Evolutionary conservation across 106 monocot genomes (phyloP), one percentile per base, ranked within the genome.

Genomic region (Amphibolis antarctica): DNA sequence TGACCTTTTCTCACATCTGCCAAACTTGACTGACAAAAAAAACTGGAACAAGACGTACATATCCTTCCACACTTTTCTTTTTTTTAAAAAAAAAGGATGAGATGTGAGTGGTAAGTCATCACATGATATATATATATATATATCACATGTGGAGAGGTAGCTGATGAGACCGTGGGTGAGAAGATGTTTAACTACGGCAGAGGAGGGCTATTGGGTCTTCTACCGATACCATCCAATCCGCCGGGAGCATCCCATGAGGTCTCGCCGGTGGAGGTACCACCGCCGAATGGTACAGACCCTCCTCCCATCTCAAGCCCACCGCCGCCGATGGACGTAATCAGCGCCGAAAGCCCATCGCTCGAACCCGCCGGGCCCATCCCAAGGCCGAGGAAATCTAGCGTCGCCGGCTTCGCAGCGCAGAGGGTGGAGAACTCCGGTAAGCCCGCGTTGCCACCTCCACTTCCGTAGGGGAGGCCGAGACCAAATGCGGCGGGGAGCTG

Each of bases 371-470:
- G 30, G 29, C 58, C 58, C 29, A 59, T 59, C 30, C 29, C 58
- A 4, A 59, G 58, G 58, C 58, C 58, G 0, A 59, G 24, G 58
- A 59, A 59, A 15, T 59, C 58, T 5, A 59, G 17, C 22, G 96
- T 96, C 0, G 96, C 77, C 18, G 89, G 88, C 52, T 83, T 85
- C 0, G 75, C 29, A 47, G 67, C 82, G 28, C 77, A 29, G 20
- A 13, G 83, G 66, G 19, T 70, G 14, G 12, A 54, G 13, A 36
- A 28, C 11, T 47, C 66, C n/a, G n/a, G n/a, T n/a, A n/a, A n/a
- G n/a, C n/a, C n/a, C n/a, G n/a, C n/a, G n/a, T n/a, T n/a, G n/a
- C n/a, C n/a, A n/a, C n/a, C n/a, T 22, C 59, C 64, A 28, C 42
- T 44, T 0, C 69, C 73, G 29, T 69, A 83, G 12, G 68, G 31